Base-by-base conservation (phyloP, 148 eudicot genomes). In the Vaccinium myrtillus region DNA sequence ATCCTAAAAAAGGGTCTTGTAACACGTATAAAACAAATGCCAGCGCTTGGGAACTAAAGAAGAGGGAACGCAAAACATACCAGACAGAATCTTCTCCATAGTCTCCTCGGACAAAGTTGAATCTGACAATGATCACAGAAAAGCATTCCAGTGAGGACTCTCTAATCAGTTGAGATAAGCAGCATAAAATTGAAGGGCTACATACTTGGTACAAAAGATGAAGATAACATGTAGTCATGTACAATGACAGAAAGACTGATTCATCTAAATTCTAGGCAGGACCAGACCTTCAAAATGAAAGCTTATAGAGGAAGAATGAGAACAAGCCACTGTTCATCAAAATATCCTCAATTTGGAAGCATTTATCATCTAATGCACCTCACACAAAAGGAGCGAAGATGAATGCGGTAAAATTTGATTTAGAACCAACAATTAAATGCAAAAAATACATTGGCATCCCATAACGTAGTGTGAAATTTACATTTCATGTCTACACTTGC, bases 51-150 rank as follows among this genome's bases (percentile, higher is more conserved):
- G 12, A 49, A 50, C 65, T 13, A 59, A 81, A 67, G 51, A 30
- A 73, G 54, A 43, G 25, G 65, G 43, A 61, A 23, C 2, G 75
- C 12, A 19, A 39, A 77, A 74, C 87, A 82, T 89, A 94, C 98
- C 98, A 78, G 96, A 91, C 51, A 97, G 80, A 87, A 92, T 90
- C 86, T 95, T 97, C 65, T 94, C 93, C 86, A 97, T 85, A 54
- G 94, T 93, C 82, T 94, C 95, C 90, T 95, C 94, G 5, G 98
- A 93, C 83, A 97, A 91, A 78, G 85, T 84, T 87, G 93, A 86
- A 85, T 88, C 95, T 87, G 93, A 30, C 78, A 79, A 76, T 43
- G 81, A 50, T 73, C 53, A 82, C 74, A 86, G 56, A 54, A 19
- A 86, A 51, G 56, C 23, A 81, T 2, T 43, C 23, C 27, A 70